Conservation (phyloP, 805 yeast species). For the Jamesozyma lodderae region DNA sequence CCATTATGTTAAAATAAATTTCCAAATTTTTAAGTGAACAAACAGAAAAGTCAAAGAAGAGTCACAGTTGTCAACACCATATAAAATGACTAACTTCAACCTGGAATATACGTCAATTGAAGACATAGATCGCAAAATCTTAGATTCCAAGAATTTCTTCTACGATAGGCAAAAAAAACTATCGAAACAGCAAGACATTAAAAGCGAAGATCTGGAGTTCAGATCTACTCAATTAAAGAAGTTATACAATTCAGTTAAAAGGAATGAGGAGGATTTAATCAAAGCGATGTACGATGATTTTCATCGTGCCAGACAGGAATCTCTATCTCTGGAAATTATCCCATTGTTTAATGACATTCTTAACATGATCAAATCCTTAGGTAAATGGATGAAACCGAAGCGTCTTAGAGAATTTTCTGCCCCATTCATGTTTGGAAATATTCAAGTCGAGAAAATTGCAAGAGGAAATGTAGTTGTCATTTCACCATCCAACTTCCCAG, state of each 20-base stretch:
- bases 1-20: no score
- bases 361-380: constrained; percentile 49
- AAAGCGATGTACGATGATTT: constrained; percentile 61
- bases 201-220: constrained; percentile 21
- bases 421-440: constrained; percentile 32
- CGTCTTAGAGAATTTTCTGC: constrained; percentile 25
- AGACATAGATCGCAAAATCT: constrained; percentile 11
- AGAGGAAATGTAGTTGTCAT: constrained; percentile 66
- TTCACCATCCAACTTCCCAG: constrained; percentile 37
- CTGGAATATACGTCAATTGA: constrained; percentile 11
- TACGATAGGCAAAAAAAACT: constrained; percentile 2
- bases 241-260: constrained; percentile 53
- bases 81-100: background rate
- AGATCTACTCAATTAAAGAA: constrained; percentile 59
- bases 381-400: constrained; percentile 51
- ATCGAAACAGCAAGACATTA: constrained; percentile 10
- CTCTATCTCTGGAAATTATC: constrained; percentile 48
- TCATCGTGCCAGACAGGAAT: constrained; percentile 54
- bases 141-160: constrained; percentile 11
- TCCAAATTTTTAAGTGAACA: no score
- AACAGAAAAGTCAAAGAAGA: no score
- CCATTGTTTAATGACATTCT: constrained; percentile 47
- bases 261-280: constrained; percentile 44
- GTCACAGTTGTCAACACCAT: no score
- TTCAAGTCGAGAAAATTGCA: constrained; percentile 34